Evolutionary conservation across 495 filamentous ascomycete species (phyloP).

Genomic region (Neurospora hispaniola): DNA sequence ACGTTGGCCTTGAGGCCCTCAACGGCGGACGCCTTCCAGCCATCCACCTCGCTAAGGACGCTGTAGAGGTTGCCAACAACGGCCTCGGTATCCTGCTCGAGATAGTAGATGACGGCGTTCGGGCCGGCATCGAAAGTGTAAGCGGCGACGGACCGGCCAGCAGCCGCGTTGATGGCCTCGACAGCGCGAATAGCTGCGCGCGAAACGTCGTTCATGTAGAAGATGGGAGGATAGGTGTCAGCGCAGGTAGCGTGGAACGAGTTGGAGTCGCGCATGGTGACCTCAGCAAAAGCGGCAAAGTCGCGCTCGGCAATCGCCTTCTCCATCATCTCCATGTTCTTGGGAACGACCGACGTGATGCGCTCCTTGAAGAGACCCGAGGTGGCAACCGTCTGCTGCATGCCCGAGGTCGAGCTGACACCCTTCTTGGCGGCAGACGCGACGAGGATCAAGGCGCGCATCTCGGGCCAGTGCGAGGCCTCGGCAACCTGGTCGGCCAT

Average conservation of each 20-base stretch:
- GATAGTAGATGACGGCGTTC: slow-evolving; percentile 92
- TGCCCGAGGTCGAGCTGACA: slow-evolving; percentile 79
- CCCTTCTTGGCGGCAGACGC: slow-evolving; percentile 90
- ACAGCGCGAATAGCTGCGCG: slow-evolving; percentile 77
- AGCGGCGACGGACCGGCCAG: slow-evolving; percentile 65
- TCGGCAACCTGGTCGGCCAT: slow-evolving; percentile 78
- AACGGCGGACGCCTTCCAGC: slow-evolving; percentile 45
- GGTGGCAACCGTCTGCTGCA: slow-evolving; percentile 91
- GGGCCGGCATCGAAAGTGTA: slow-evolving; percentile 98
- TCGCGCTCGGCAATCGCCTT: slow-evolving; percentile 63
- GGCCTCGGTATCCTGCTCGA: slow-evolving; percentile 58
- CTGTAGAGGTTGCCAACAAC: slow-evolving; percentile 64
- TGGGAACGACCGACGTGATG: slow-evolving; percentile 62
- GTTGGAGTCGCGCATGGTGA: slow-evolving; percentile 95
- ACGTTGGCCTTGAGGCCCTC: slow-evolving; percentile 37
- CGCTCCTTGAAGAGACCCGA: slow-evolving; percentile 71
- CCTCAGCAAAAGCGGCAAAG: slow-evolving; percentile 76
- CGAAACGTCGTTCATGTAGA: slow-evolving; percentile 93
- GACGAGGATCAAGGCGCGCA: slow-evolving; percentile 85
- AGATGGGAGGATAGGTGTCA: slow-evolving; percentile 93
- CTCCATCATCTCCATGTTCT: slow-evolving; percentile 79
- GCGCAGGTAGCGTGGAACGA: slow-evolving; percentile 90
- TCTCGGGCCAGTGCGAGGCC: slow-evolving; percentile 82
- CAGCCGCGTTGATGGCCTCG: slow-evolving; percentile 70
- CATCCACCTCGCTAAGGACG: slow-evolving; percentile 38